phyloP scores from a whole-genome alignment of 805 yeast genomes.

The Candida caryicola region DNA sequence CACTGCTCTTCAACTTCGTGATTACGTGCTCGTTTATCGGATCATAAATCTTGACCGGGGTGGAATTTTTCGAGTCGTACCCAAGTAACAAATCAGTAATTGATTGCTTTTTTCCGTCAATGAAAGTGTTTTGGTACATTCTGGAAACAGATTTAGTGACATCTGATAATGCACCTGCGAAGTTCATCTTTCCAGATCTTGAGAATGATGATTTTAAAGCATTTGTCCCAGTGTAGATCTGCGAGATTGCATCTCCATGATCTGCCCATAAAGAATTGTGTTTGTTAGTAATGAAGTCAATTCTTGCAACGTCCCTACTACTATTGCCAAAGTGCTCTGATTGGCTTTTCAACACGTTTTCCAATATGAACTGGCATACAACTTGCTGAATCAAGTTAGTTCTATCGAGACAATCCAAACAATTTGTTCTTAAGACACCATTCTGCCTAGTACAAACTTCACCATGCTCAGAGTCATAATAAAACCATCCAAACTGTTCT shows the following conservation, averaged over 20 bases:
- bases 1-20: constrained; percentile 50
- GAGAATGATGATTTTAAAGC: constrained; percentile 88
- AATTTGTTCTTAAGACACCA: constrained; percentile 91
- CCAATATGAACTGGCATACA: constrained; percentile 68
- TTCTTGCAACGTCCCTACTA: constrained; percentile 18
- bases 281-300: constrained; percentile 48
- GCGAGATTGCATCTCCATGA: constrained; percentile 65
- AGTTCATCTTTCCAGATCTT: constrained; percentile 91
- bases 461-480: constrained; percentile 56
- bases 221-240: constrained; percentile 71
- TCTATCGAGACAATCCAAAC: constrained; percentile 91
- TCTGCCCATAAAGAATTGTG: constrained; percentile 53
- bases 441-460: constrained; percentile 70
- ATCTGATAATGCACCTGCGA: constrained; percentile 96
- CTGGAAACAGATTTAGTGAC: constrained; percentile 94
- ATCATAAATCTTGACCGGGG: constrained; percentile 73
- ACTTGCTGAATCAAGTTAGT: constrained; percentile 89
- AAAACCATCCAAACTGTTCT: constrained; percentile 78
- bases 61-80: constrained; percentile 62
- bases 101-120: constrained; percentile 87
- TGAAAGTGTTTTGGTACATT: constrained; percentile 93
- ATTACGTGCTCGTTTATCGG: constrained; percentile 86
- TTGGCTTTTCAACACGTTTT: constrained; percentile 31
- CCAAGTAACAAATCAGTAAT: constrained; percentile 87
- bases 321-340: constrained; percentile 21